These are phyloP conservation scores for Forsythia viridissima DNA, from an alignment of 257 asterid genomes.

Conservation along the genomic window DNA sequence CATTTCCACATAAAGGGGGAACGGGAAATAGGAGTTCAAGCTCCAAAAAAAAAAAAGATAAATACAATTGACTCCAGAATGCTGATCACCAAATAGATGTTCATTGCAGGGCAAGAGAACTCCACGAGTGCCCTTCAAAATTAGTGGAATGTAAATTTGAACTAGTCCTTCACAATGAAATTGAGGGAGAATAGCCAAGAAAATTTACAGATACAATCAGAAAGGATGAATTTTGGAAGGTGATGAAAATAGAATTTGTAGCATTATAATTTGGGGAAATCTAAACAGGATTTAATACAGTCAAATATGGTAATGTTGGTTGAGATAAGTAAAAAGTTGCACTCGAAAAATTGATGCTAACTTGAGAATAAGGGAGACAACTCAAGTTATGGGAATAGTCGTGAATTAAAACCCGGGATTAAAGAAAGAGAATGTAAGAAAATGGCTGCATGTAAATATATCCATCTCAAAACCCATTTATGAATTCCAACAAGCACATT, in stretches of 20 bases:
- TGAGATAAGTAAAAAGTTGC: neutral
- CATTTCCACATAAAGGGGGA: neutral
- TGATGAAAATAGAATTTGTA: neutral
- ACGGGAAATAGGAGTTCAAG: neutral
- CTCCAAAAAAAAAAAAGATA: neutral
- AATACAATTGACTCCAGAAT: neutral
- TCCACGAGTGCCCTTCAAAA: neutral
- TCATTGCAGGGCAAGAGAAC: neutral
- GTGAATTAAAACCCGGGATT: neutral
- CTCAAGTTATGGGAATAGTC: neutral
- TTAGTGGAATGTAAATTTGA: neutral
- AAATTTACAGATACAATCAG: neutral
- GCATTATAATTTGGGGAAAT: neutral
- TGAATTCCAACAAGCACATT: no score
- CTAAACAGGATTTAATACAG: neutral
- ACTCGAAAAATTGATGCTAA: neutral
- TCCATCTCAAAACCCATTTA: neutral
- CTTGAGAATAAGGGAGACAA: neutral
- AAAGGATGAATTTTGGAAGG: neutral
- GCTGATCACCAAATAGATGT: neutral
- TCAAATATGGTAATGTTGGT: neutral
- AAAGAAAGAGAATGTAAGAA: neutral
- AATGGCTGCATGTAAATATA: neutral
- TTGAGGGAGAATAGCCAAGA: neutral
- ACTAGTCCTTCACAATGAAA: neutral